Base-by-base conservation (phyloP, 768 basidiomycete species). In the Mycena belliarum region DNA sequence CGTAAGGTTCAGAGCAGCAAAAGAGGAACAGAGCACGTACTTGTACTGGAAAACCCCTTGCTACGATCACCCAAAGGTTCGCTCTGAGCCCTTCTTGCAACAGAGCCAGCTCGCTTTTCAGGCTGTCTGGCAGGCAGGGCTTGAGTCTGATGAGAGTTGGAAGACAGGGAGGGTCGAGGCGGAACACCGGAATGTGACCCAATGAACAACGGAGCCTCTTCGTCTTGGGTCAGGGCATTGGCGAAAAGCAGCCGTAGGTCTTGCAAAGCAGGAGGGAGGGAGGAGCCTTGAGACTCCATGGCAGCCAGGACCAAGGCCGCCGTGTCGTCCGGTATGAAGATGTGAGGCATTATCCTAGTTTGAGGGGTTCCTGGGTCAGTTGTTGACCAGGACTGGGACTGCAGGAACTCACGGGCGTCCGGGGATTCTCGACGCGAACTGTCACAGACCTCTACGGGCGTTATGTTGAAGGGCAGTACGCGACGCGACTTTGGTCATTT, bases 331-430 rank as follows among this genome's bases (percentile, higher is more conserved):
- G 53, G 35, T 3, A 55, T 28, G 26, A 18, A 47, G 26, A 55
- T 3, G 8, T 26, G 23, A 16, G 46, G 29, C 53, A 55, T 48
- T n/a, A n/a, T n/a, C n/a, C n/a, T n/a, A n/a, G n/a, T n/a, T n/a
- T n/a, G n/a, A n/a, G n/a, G n/a, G n/a, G n/a, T n/a, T n/a, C n/a
- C 29, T 32, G 12, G 29, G 29, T 6, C 29, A 32, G 29, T 32
- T 32, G 6, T 12, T 12, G 12, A 32, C n/a, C n/a, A n/a, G n/a
- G n/a, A n/a, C n/a, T n/a, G n/a, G n/a, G n/a, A n/a, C n/a, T n/a
- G n/a, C n/a, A 37, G 48, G 38, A 14, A 37, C n/a, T 33, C 3
- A 55, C 55, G 55, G 55, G 50, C 35, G 42, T 57, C 55, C 55
- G 49, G 35, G 6, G 33, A 33, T 57, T 45, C 25, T 57, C 9